These are phyloP conservation scores for Apiotrichum mycotoxinovorans DNA, from an alignment of 1,284 basidiomycete genomes.

Conservation along the genomic window DNA sequence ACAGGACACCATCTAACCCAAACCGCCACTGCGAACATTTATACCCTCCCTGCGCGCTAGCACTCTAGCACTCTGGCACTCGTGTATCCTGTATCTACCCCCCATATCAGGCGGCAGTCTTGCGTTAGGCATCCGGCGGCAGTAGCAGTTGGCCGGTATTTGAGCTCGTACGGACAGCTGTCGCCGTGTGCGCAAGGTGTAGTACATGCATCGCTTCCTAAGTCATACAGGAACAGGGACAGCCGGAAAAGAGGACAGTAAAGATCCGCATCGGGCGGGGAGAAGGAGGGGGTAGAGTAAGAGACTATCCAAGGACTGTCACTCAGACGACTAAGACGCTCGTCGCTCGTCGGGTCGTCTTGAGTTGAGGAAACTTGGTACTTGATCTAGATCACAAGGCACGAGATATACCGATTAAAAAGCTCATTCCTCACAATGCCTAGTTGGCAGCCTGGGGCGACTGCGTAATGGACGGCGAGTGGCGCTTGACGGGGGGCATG, in stretches of 20 bases:
- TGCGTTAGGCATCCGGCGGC: too few relatives aligned
- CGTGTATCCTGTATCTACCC: too few relatives aligned
- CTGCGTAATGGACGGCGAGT: not conserved
- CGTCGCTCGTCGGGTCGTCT: too few relatives aligned
- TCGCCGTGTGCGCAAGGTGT: not conserved
- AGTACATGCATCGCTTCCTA: conserved; percentile 6
- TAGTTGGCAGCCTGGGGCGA: not conserved
- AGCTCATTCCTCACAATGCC: too few relatives aligned
- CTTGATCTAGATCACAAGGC: not conserved
- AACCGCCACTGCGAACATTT: not conserved
- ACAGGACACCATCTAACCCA: not conserved
- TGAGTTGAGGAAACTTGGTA: too few relatives aligned
- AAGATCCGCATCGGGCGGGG: not conserved
- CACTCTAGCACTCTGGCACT: too few relatives aligned
- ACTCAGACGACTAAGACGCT: too few relatives aligned
- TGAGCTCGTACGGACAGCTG: too few relatives aligned
- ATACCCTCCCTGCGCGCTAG: not conserved
- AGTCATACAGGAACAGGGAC: conserved; percentile 1
- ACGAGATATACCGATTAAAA: not conserved
- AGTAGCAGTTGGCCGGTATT: too few relatives aligned
- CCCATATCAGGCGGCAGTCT: too few relatives aligned
- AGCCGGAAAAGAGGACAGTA: not conserved
- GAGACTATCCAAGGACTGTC: too few relatives aligned
- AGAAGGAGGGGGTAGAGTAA: not conserved
- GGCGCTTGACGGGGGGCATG: not conserved